phyloP scores from a whole-genome alignment of 2,329 filamentous ascomycete genomes.

The Domatiomyces globalis region DNA sequence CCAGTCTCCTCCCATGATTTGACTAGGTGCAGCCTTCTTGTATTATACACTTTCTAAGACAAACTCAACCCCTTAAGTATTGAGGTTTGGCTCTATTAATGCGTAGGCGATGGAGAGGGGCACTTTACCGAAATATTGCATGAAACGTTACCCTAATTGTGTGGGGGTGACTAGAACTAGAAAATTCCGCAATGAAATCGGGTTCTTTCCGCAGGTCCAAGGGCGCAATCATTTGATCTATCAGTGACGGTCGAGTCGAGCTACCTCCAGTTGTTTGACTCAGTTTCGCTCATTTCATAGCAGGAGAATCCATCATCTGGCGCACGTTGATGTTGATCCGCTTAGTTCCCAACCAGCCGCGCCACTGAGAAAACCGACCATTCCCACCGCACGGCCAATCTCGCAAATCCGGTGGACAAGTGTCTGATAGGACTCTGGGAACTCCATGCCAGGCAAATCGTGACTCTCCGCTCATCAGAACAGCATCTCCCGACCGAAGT shows the following conservation, averaged over 20 bases:
- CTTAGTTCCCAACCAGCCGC: constrained; percentile 77
- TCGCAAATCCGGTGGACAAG: constrained; percentile 60
- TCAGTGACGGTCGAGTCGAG: not conserved
- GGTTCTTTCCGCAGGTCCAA: no score
- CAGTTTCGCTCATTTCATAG: not conserved
- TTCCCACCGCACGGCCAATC: constrained; percentile 53
- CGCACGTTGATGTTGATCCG: constrained; percentile 84
- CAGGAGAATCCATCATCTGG: constrained; percentile 47
- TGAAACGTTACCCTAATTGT: no score
- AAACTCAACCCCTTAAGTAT: no score
- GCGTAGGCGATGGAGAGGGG: no score
- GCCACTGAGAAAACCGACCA: constrained; percentile 50
- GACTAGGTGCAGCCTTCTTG: constrained; percentile 22
- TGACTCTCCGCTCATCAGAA: constrained; percentile 73
- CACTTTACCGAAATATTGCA: no score
- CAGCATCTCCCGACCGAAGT: constrained; percentile 69
- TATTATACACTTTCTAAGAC: no score
- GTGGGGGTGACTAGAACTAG: no score
- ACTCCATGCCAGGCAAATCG: constrained; percentile 93
- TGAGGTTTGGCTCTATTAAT: no score
- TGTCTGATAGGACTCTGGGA: constrained; percentile 65
- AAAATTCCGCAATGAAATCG: no score
- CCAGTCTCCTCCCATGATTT: constrained; percentile 29
- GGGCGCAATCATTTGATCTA: no score
- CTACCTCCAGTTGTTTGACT: not conserved